Evolutionary conservation across 2,329 filamentous ascomycete species (phyloP), one percentile per base, ranked within the genome.

Genomic region (Cladobotryum mycophilum): DNA sequence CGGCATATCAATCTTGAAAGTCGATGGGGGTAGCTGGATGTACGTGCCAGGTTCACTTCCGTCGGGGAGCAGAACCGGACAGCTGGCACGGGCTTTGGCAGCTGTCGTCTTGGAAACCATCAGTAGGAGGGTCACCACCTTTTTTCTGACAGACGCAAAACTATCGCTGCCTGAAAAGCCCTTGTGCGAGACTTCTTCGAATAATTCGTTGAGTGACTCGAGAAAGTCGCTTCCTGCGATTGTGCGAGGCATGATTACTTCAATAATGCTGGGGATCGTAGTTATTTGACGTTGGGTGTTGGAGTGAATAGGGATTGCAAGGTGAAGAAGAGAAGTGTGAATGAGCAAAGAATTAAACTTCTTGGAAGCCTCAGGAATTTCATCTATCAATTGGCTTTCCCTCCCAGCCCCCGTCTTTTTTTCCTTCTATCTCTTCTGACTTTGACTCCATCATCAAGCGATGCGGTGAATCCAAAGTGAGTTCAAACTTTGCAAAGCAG

Each of bases 1-100:
- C 12, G 53, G 41, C 2, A 46, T 20, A 25, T 47, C 47, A 20
- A 61, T 17, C 3, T 41, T 11, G 6, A 60, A 37, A 8, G 41
- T 44, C 4, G 37, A 22, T 1, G 53, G 54, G 1, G 56, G 53
- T 2, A 58, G 48, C 4, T 49, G 48, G 3, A 61, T 3, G 5
- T 43, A 13, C 1, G 49, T 57, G 18, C 48, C 30, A 12, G 53
- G 53, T 15, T 49, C 40, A n/a, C 6, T 53, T 14, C 56, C 61
- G 38, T 62, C 56, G 18, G 53, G 60, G 43, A 63, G 55, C 34
- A 43, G 51, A 6, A 61, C 36, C 1, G 35, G 41, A 30, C 58
- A 49, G 44, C 41, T 53, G 35, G 49, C 52, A 41, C 54, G 53
- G 22, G 54, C 53, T 38, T 44, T 53, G 36, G 57, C 55, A 4